Evolutionary conservation across 768 basidiomycete genomes (phyloP).

Genomic region (Lepiota venenata): DNA sequence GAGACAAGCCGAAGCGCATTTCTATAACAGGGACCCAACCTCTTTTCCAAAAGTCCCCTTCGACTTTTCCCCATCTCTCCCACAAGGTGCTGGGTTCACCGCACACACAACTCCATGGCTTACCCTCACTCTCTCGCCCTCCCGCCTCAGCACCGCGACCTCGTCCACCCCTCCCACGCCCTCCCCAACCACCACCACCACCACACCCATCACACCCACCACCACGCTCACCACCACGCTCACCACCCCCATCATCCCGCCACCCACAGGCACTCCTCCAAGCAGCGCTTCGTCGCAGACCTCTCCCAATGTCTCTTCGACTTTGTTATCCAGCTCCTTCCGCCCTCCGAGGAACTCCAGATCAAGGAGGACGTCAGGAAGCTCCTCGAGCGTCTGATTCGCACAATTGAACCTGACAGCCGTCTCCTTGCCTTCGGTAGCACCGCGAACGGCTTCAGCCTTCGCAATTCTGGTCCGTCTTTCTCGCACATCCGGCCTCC

Average conservation of each 20-base stretch:
- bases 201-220: slow-evolving; percentile 19
- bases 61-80: too few species aligned
- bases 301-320: slow-evolving; percentile 90
- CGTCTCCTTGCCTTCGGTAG: slow-evolving; percentile 93
- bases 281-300: slow-evolving; percentile 70
- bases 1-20: not conserved
- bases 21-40: not conserved
- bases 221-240: slow-evolving; percentile 26
- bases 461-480: slow-evolving; percentile 84
- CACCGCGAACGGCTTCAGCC: slow-evolving; percentile 95
- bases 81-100: too few species aligned
- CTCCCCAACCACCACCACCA: too few species aligned
- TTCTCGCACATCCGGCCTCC: not conserved
- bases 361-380: slow-evolving; percentile 97
- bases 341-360: slow-evolving; percentile 84
- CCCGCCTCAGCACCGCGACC: not conserved
- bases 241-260: slow-evolving; percentile 23
- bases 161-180: too few species aligned
- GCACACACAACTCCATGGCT: slow-evolving; percentile 1
- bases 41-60: not conserved
- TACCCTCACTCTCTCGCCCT: slow-evolving; percentile 10
- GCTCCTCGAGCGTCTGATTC: slow-evolving; percentile 91
- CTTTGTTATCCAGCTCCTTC: slow-evolving; percentile 90
- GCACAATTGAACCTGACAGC: slow-evolving; percentile 90
- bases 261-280: slow-evolving; percentile 36